Conservation (phyloP, 345 rosid genomes). For the Fremontodendron californicum region DNA sequence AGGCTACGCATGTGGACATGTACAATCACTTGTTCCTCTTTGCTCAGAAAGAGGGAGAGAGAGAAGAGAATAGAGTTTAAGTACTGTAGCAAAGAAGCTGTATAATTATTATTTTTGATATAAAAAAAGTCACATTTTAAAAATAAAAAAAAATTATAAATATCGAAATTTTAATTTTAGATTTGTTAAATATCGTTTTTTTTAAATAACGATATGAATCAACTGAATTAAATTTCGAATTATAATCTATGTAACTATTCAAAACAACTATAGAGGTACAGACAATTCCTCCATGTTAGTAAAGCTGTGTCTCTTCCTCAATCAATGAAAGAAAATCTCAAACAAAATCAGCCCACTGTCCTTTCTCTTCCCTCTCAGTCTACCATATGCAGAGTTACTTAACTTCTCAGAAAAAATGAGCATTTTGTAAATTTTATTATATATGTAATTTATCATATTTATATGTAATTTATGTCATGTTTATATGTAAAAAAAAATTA, state of each 20-base stretch:
- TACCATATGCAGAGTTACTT: constrained; percentile 19
- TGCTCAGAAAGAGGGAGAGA: not conserved
- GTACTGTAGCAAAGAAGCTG: constrained; percentile 6
- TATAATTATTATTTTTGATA: too few species aligned
- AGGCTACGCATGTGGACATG: constrained; percentile 48
- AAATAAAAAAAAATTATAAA: too few species aligned
- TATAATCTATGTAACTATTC: not conserved
- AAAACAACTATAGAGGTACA: not conserved
- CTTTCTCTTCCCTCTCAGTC: not conserved
- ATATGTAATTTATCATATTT: too few species aligned
- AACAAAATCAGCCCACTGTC: constrained; percentile 30
- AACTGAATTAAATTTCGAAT: too few species aligned
- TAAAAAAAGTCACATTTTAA: too few species aligned
- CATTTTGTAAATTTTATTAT: too few species aligned
- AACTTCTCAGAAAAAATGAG: too few species aligned
- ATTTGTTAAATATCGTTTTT: too few species aligned
- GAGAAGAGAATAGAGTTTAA: not conserved
- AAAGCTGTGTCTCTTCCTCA: constrained; percentile 27
- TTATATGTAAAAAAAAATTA: too few species aligned
- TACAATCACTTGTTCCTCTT: constrained; percentile 27
- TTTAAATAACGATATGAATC: too few species aligned
- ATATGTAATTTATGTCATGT: too few species aligned
- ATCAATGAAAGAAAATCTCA: constrained; percentile 32
- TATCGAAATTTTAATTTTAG: too few species aligned
- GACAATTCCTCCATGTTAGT: constrained; percentile 27